Percentiles rank a stretch among this genome's conserved stretches.
Conservation (phyloP, 495 filamentous ascomycete genomes). For the Delitschia confertaspora region DNA sequence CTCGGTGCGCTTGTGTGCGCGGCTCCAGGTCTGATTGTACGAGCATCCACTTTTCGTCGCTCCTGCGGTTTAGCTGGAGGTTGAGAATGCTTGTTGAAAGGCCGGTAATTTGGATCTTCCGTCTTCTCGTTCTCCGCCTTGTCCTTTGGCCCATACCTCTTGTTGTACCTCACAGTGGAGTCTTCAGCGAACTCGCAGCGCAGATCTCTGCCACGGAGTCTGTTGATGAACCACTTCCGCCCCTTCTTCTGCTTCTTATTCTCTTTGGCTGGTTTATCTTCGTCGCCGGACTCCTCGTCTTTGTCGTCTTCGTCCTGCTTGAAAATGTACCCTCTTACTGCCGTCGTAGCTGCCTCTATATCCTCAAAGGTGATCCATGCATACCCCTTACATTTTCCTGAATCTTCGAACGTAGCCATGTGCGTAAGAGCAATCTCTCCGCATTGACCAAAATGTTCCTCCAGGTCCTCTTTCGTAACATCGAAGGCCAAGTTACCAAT, state of each 20-base stretch:
- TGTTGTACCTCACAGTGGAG: slow-evolving; percentile 75
- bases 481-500: slow-evolving; percentile 87
- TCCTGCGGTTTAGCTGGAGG: background rate
- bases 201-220: slow-evolving; percentile 64
- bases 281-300: slow-evolving; percentile 32
- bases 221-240: slow-evolving; percentile 74
- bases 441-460: slow-evolving; percentile 71
- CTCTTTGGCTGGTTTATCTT: slow-evolving; percentile 28
- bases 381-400: slow-evolving; percentile 96
- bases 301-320: slow-evolving; percentile 33
- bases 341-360: slow-evolving; percentile 60
- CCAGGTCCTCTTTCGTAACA: slow-evolving; percentile 68
- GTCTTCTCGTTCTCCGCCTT: slow-evolving; percentile 37
- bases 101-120: too few relatives aligned
- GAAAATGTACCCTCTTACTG: slow-evolving; percentile 68
- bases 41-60: slow-evolving; percentile 27
- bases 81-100: too few relatives aligned
- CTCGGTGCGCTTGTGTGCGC: slow-evolving; percentile 42
- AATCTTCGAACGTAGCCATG: slow-evolving; percentile 90
- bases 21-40: slow-evolving; percentile 34
- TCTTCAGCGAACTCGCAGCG: slow-evolving; percentile 93
- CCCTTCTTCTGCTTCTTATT: slow-evolving; percentile 51
- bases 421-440: slow-evolving; percentile 71
- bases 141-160: slow-evolving; percentile 73
- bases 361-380: slow-evolving; percentile 88